Percentiles rank a stretch among this genome's conserved stretches.
Conservation (phyloP, 2,329 filamentous ascomycete genomes). For the Talaromyces verruculosus region DNA sequence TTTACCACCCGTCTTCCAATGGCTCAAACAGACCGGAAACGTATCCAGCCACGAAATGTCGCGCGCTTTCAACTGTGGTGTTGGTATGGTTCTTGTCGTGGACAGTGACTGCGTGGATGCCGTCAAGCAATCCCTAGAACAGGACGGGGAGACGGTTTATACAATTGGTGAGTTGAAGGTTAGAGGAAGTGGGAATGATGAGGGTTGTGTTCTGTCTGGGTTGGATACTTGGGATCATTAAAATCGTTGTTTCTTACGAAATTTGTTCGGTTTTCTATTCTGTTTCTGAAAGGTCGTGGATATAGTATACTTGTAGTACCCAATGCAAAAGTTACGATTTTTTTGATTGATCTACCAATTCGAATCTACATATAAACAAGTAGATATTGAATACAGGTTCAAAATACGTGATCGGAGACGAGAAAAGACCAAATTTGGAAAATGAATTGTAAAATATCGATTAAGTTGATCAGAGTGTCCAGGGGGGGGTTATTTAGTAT, state of each 20-base stretch:
- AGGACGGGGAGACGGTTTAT: slow-evolving; percentile 73
- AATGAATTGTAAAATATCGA: slow-evolving; percentile 10
- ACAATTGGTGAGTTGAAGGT: slow-evolving; percentile 70
- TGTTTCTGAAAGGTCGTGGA: not conserved
- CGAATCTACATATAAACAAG: no score
- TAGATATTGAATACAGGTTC: no score
- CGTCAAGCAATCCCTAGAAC: slow-evolving; percentile 61
- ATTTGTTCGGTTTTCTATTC: slow-evolving; percentile 18
- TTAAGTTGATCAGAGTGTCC: slow-evolving; percentile 8
- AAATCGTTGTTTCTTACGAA: not conserved
- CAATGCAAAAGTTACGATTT: slow-evolving; percentile 4
- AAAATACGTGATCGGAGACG: no score
- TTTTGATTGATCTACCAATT: not conserved
- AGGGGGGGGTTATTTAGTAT: slow-evolving; percentile 6
- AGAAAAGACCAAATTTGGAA: not conserved
- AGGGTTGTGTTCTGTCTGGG: slow-evolving; percentile 64
- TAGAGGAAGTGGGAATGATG: slow-evolving; percentile 46
- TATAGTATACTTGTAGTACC: not conserved
- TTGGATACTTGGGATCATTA: slow-evolving; percentile 50
- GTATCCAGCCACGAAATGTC: slow-evolving; percentile 79
- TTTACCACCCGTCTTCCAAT: slow-evolving; percentile 76
- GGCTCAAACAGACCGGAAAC: slow-evolving; percentile 73
- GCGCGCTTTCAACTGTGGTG: slow-evolving; percentile 88
- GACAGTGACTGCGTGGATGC: slow-evolving; percentile 61
- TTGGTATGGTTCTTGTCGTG: slow-evolving; percentile 92